phyloP scores from a whole-genome alignment of 306 rosid species.

The Fragaria vesca region DNA sequence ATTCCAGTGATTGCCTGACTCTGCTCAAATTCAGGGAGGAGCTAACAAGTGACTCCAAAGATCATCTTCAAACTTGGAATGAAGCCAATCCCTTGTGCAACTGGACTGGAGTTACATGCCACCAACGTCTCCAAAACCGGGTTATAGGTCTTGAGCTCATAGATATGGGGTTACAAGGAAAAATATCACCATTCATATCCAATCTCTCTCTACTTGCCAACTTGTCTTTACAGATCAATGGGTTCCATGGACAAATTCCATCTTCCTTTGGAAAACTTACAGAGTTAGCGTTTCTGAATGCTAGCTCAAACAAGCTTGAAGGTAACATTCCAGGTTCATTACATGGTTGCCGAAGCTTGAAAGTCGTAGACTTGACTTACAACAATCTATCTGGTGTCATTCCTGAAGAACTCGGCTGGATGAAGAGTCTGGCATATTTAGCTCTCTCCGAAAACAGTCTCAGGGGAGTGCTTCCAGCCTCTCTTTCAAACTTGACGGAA shows the following conservation, averaged over 20 bases:
- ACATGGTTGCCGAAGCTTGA: constrained; percentile 25
- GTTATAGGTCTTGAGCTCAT: constrained; percentile 22
- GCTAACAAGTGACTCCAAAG: constrained; percentile 17
- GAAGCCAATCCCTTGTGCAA: constrained; percentile 32
- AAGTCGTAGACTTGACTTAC: constrained; percentile 15
- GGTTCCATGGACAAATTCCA: constrained; percentile 22
- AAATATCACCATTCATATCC: constrained; percentile 22
- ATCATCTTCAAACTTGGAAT: constrained; percentile 28
- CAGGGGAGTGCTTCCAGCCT: constrained; percentile 21
- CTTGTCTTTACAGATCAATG: constrained; percentile 14
- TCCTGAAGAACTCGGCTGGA: constrained; percentile 24
- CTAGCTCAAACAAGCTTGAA: constrained; percentile 9
- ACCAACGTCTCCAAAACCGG: not conserved
- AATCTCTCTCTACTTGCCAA: constrained; percentile 29
- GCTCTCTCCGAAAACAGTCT: not conserved
- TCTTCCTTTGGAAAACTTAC: constrained; percentile 21
- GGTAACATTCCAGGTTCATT: constrained; percentile 28
- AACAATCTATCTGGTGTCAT: constrained; percentile 23
- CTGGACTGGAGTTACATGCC: constrained; percentile 37
- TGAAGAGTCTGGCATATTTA: constrained; percentile 19
- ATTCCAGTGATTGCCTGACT: constrained; percentile 14
- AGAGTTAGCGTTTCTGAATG: constrained; percentile 15
- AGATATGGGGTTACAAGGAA: constrained; percentile 23
- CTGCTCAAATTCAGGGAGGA: constrained; percentile 27
- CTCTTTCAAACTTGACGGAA: constrained; percentile 22